phyloP scores from a whole-genome alignment of 306 rosid species.

The Glycine tomentella region DNA sequence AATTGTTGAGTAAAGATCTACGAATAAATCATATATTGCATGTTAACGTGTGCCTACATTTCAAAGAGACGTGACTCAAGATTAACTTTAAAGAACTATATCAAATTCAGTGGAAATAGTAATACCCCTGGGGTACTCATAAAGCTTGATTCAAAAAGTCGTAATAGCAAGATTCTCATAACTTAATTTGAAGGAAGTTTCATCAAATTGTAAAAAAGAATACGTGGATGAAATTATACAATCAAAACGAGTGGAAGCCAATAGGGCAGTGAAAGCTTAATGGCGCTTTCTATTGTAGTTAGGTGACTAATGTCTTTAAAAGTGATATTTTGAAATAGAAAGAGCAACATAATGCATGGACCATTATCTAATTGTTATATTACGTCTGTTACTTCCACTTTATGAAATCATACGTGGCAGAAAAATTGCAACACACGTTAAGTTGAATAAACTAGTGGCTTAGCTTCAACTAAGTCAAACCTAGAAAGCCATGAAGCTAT shows the following conservation, averaged over 20 bases:
- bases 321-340: constrained; percentile 14
- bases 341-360: not conserved
- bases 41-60: not conserved
- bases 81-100: not conserved
- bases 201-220: not conserved
- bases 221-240: constrained; percentile 4
- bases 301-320: constrained; percentile 29
- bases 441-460: constrained; percentile 32
- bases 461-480: constrained; percentile 19
- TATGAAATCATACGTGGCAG: not conserved
- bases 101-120: not conserved
- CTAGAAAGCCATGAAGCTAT: not conserved
- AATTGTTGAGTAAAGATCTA: not conserved
- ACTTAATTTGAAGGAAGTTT: constrained; percentile 27
- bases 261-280: not conserved
- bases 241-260: constrained; percentile 34
- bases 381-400: constrained; percentile 11
- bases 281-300: not conserved
- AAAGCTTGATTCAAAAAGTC: not conserved
- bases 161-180: not conserved
- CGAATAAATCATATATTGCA: not conserved
- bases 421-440: not conserved
- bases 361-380: constrained; percentile 13
- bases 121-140: not conserved
- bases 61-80: not conserved